Evolutionary conservation across 495 filamentous ascomycete genomes (phyloP).

Genomic region (Neurospora sp.): DNA sequence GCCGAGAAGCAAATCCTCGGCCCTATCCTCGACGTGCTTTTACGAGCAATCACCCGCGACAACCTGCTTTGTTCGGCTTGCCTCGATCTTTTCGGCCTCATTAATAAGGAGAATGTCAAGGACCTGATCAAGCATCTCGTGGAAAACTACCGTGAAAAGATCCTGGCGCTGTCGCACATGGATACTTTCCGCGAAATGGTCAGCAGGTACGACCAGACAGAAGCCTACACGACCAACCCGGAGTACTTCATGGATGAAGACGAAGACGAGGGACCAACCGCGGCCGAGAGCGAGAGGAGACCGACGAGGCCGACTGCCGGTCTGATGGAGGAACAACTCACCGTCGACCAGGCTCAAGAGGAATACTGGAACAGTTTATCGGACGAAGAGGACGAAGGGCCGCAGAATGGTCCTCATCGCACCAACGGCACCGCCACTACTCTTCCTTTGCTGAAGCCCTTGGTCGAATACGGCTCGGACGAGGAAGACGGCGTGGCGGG

Average conservation of each 20-base stretch:
- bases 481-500: conserved; percentile 55
- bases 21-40: conserved; percentile 78
- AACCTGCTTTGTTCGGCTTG: conserved; percentile 95
- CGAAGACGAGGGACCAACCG: conserved; percentile 44
- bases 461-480: conserved; percentile 88
- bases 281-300: conserved; percentile 50
- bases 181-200: conserved; percentile 75
- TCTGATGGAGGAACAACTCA: conserved; percentile 51
- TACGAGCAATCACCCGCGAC: conserved; percentile 88
- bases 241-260: conserved; percentile 42
- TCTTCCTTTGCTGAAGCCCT: conserved; percentile 42
- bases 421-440: conserved; percentile 36
- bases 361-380: conserved; percentile 84
- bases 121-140: conserved; percentile 75
- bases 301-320: conserved; percentile 10
- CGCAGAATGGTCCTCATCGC: conserved; percentile 14
- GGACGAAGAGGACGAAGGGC: conserved; percentile 68
- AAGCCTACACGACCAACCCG: conserved; percentile 51
- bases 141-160: conserved; percentile 76
- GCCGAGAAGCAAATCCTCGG: conserved; percentile 75
- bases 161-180: conserved; percentile 72
- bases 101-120: conserved; percentile 77
- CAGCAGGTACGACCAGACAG: conserved; percentile 68
- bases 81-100: conserved; percentile 87
- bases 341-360: conserved; percentile 74